Conservation (phyloP, 257 asterid species). For the Rhazya stricta region DNA sequence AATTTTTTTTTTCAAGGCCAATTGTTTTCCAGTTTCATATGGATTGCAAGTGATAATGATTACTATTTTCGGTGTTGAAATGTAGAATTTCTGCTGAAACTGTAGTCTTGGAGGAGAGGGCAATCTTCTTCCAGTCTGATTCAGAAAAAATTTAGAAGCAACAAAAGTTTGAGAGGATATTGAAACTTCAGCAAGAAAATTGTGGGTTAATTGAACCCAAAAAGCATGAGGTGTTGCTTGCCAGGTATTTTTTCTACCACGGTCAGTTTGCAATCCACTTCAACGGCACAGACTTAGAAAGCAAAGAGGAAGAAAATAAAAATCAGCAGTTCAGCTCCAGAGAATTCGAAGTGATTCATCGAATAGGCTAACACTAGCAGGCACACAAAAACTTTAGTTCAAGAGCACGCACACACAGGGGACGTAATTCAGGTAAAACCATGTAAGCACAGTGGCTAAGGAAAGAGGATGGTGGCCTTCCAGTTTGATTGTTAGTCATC, state of each 20-base stretch:
- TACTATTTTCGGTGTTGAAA: slow-evolving; percentile 3
- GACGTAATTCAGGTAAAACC: slow-evolving; percentile 52
- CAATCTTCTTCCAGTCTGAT: slow-evolving; percentile 48
- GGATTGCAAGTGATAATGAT: background rate
- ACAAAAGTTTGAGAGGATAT: slow-evolving; percentile 52
- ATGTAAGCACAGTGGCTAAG: slow-evolving; percentile 56
- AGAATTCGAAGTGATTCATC: slow-evolving; percentile 40
- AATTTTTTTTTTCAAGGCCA: background rate
- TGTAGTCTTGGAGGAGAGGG: slow-evolving; percentile 32
- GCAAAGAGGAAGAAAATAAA: slow-evolving; percentile 25
- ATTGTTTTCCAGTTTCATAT: background rate
- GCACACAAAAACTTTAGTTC: slow-evolving; percentile 32
- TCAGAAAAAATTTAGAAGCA: slow-evolving; percentile 63
- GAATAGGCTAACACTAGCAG: slow-evolving; percentile 44
- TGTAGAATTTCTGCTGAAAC: slow-evolving; percentile 36
- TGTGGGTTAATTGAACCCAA: slow-evolving; percentile 77
- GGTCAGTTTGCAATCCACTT: slow-evolving; percentile 35
- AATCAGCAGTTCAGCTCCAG: slow-evolving; percentile 26
- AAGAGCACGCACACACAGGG: slow-evolving; percentile 37
- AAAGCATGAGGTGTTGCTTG: slow-evolving; percentile 51
- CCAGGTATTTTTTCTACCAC: slow-evolving; percentile 89
- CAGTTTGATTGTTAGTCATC: slow-evolving; percentile 5
- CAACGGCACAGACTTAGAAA: slow-evolving; percentile 28
- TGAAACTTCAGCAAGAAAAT: slow-evolving; percentile 68
- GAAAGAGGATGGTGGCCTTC: slow-evolving; percentile 35